These are phyloP conservation scores for Hymenoscyphus infarciens DNA, from an alignment of 2,329 filamentous ascomycete species.

Conservation along the genomic window DNA sequence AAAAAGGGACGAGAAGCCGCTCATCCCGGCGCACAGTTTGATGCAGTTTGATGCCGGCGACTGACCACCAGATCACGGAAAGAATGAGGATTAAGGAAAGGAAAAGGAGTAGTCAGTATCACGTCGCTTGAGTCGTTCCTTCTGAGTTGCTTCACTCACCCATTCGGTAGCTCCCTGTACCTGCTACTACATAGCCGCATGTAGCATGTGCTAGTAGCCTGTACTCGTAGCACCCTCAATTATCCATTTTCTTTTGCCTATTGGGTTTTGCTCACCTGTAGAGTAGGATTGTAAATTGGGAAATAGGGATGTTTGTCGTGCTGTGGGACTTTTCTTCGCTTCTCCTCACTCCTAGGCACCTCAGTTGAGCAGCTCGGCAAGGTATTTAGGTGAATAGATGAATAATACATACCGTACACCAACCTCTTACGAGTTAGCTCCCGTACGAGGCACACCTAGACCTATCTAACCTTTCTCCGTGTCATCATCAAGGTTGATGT, in stretches of 20 bases:
- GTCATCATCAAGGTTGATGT: constrained; percentile 1
- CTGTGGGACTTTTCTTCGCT: too few relatives aligned
- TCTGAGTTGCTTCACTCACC: neutral
- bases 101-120: neutral
- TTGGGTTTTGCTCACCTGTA: neutral
- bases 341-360: too few relatives aligned
- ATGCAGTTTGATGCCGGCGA: neutral
- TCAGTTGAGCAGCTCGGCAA: too few relatives aligned
- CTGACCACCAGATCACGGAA: neutral
- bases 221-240: neutral
- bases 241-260: neutral
- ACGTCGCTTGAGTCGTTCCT: neutral
- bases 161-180: too few relatives aligned
- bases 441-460: too few relatives aligned
- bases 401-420: too few relatives aligned
- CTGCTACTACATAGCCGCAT: neutral
- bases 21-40: constrained; percentile 1
- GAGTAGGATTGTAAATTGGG: too few relatives aligned
- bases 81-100: too few relatives aligned
- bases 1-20: neutral
- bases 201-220: neutral
- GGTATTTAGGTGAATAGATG: too few relatives aligned
- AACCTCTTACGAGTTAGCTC: too few relatives aligned
- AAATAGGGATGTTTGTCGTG: too few relatives aligned
- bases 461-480: neutral